Evolutionary conservation across 768 basidiomycete genomes (phyloP), one percentile per base, ranked within the genome.

Genomic region (Leccinum aurantiacum): DNA sequence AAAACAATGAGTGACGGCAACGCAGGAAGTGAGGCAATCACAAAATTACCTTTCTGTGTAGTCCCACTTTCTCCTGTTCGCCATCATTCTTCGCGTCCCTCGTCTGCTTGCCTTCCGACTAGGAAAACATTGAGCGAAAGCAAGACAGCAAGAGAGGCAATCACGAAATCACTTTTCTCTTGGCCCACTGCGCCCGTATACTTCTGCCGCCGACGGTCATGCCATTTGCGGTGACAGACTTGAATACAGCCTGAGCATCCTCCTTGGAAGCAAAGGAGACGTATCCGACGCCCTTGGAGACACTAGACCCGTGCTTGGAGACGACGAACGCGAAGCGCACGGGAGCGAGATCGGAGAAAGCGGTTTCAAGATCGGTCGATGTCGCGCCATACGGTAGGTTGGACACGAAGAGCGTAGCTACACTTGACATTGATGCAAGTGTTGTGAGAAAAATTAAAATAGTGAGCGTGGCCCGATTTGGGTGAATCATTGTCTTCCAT

Each of bases 281-380:
- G 70, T 97, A 98, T 61, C 97, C 97, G 22, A 98, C 95, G 63
- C 96, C 96, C 71, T 98, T 97, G 1, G 93, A 95, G 5, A 84
- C 76, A 17, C 86, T 85, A 1, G 85, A 83, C 35, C 82, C 88
- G 8, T 83, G 86, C 57, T 95, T 89, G 13, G 87, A 84, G 19
- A 98, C 97, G 7, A 99, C 88, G 68, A 99, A 98, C 0, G 95
- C 95, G 19, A 90, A 88, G 38, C 94, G 85, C 15, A 99, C 91
- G 29, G 97, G 97, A 1, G 94, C 97, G 63, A 97, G 84, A 73
- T 95, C 93, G 7, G 95, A 98, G 78, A 98, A 97, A 22, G 95
- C 83, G 0, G 95, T 94, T 67, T 92, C 85, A 29, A 98, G 80
- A 74, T 97, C 94, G 51, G 87, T 88, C 7, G 93, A 92, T 9